Percentiles rank a stretch among this genome's conserved stretches.
phyloP scores from a whole-genome alignment of 805 yeast species.

The Candida suzukii region DNA sequence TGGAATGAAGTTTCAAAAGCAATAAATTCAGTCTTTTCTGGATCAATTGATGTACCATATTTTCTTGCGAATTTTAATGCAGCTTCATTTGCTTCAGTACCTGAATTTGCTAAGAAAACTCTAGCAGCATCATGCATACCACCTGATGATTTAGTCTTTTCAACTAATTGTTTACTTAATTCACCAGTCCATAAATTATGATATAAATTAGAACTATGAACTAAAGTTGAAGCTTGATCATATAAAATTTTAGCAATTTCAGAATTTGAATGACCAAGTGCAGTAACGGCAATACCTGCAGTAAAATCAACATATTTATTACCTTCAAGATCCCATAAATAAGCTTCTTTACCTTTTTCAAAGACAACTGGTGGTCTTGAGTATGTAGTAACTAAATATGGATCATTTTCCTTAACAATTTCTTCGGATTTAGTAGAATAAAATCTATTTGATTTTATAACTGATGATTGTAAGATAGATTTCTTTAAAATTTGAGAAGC shows the following conservation, averaged over 20 bases:
- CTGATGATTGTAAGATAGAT: background rate
- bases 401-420: conserved; percentile 38
- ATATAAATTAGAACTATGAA: conserved; percentile 83
- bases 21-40: conserved; percentile 64
- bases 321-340: conserved; percentile 73
- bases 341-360: conserved; percentile 76
- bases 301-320: conserved; percentile 81
- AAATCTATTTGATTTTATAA: background rate
- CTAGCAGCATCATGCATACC: conserved; percentile 78
- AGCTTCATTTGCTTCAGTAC: conserved; percentile 54
- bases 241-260: conserved; percentile 62
- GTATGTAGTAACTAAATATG: conserved; percentile 69
- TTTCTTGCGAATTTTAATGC: conserved; percentile 68
- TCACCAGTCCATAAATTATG: conserved; percentile 81
- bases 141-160: conserved; percentile 59
- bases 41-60: conserved; percentile 52
- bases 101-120: conserved; percentile 59
- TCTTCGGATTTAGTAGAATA: conserved; percentile 25
- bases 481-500: background rate
- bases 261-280: conserved; percentile 80
- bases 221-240: conserved; percentile 65
- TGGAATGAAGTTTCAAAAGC: conserved; percentile 91
- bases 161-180: conserved; percentile 63
- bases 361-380: conserved; percentile 73
- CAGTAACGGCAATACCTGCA: conserved; percentile 97